Conservation (phyloP, 495 filamentous ascomycete genomes). For the Bombardia bombarda region DNA sequence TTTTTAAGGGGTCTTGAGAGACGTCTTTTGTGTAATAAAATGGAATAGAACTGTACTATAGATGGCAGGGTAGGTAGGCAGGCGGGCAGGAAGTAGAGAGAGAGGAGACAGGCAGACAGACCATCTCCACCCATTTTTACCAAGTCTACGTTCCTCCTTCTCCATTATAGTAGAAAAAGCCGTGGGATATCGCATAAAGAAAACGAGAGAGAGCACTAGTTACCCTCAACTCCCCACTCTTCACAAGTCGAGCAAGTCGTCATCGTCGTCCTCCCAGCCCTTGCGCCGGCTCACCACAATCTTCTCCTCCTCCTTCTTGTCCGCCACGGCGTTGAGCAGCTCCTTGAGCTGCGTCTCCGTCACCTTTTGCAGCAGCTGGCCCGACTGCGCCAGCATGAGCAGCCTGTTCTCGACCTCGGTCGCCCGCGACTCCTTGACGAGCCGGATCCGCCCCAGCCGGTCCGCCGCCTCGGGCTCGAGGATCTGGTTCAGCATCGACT, state of each 20-base stretch:
- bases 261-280: conserved; percentile 75
- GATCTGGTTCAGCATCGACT: conserved; percentile 80
- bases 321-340: conserved; percentile 71
- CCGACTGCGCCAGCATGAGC: conserved; percentile 80
- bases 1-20: neutral
- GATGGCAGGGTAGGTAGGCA: neutral
- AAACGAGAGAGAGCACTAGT: neutral
- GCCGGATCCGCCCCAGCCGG: conserved; percentile 84
- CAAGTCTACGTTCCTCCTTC: neutral
- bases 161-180: neutral
- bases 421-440: conserved; percentile 90
- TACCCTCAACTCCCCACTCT: neutral
- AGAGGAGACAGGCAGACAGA: too few relatives aligned
- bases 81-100: neutral
- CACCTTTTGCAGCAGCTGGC: conserved; percentile 80
- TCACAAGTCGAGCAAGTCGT: conserved; percentile 62
- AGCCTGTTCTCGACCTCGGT: conserved; percentile 85
- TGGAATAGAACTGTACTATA: neutral
- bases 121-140: too few relatives aligned
- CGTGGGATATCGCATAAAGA: neutral
- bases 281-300: conserved; percentile 80
- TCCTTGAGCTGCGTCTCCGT: conserved; percentile 92
- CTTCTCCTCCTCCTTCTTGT: conserved; percentile 63
- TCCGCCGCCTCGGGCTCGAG: conserved; percentile 90
- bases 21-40: neutral